Evolutionary conservation across 2,329 filamentous ascomycete genomes (phyloP), one percentile per base, ranked within the genome.

Genomic region (Periconia digitata): DNA sequence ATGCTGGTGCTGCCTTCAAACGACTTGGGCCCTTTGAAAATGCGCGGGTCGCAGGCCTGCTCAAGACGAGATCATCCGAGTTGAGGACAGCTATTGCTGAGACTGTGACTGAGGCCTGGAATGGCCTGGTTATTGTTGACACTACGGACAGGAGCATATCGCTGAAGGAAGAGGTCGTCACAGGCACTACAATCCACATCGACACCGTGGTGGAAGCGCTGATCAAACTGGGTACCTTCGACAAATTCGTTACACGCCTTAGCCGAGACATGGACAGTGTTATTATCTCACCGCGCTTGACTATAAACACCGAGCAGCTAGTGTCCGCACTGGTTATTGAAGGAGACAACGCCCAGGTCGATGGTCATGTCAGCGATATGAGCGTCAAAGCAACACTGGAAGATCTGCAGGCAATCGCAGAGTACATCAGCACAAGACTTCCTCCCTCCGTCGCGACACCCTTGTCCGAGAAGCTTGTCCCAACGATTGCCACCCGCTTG

Each of bases 31-130:
- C 82, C 2, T 82, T 83, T 63, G 82, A 79, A 56, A 80, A 81
- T 2, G 84, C 83, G 24, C 79, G 85, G 24, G 81, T 83, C 2
- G 79, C 85, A 64, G 81, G 79, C 46, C 73, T 95, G 20, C 72
- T 96, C 3, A 79, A 85, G 52, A 71, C 83, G 38, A 82, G 86
- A 53, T 80, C 83, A 2, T 83, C 83, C 21, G 83, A 85, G 59
- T 74, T 95, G 47, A 85, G 85, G 53, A 78, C 80, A 2, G 78
- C 81, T 17, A 80, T 94, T 18, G 80, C 85, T 48, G 81, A 86
- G 35, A 81, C 83, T 8, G 79, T 94, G 34, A 80, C 83, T 37
- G 76, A 78, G 46, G 79, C 85, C n/a, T 96, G 91, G 90, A 81
- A 81, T 49, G 75, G 79, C 0, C 74, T 92, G 37, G 74, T 95